Evolutionary conservation across 352 stramenopile species (phyloP).

Genomic region (Plasmopara muralis): DNA sequence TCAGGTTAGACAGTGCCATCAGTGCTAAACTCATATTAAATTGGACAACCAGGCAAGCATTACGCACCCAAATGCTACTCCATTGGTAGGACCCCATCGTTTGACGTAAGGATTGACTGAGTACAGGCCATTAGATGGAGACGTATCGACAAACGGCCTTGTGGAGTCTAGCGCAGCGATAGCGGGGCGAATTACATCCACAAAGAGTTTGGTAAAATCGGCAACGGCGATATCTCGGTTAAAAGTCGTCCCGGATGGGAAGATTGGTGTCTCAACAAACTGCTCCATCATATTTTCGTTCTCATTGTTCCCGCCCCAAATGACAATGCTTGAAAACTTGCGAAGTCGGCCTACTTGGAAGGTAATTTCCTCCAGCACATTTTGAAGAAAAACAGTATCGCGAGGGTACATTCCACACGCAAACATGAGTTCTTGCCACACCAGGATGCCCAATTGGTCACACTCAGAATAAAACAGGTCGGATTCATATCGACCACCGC

Average conservation of each 20-base stretch:
- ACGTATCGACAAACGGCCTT: conserved; percentile 81
- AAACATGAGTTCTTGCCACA: conserved; percentile 91
- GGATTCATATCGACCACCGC: conserved; percentile 80
- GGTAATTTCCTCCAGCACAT: conserved; percentile 47
- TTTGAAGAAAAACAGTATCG: conserved; percentile 50
- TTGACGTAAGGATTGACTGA: conserved; percentile 75
- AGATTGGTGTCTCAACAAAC: conserved; percentile 49
- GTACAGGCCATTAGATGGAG: conserved; percentile 78
- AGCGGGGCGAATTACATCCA: conserved; percentile 61
- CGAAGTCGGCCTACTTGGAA: conserved; percentile 59
- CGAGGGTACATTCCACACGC: conserved; percentile 82
- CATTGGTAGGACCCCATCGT: conserved; percentile 64
- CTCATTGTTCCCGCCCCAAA: conserved; percentile 90
- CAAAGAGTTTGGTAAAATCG: conserved; percentile 78
- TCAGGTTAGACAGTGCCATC: background rate
- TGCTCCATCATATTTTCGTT: conserved; percentile 86
- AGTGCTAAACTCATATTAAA: background rate
- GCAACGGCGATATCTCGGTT: conserved; percentile 72
- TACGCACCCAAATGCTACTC: conserved; percentile 46
- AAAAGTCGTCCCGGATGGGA: conserved; percentile 41
- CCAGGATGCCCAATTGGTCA: conserved; percentile 74
- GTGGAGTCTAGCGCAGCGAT: conserved; percentile 40
- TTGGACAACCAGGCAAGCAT: conserved; percentile 1
- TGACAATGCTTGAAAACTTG: conserved; percentile 77
- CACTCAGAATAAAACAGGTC: conserved; percentile 78